Evolutionary conservation across 2,329 filamentous ascomycete genomes (phyloP).

Genomic region (Dothiorella sarmentorum): DNA sequence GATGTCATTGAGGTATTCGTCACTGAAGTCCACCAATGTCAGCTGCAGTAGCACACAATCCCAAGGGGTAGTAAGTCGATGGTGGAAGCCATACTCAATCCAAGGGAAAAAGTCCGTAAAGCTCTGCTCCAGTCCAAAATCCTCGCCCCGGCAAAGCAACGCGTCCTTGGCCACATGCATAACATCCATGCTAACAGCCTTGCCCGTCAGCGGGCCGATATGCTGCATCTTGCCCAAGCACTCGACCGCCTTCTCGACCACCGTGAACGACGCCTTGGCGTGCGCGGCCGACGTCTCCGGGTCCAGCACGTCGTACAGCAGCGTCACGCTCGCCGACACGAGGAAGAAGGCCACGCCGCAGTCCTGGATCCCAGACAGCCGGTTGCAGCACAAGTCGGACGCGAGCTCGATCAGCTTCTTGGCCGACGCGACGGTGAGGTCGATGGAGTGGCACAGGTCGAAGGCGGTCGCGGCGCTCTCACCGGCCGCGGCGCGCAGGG

Average conservation of each 20-base stretch:
- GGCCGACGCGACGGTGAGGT: neutral
- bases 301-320: conserved; percentile 1
- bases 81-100: neutral
- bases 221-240: neutral
- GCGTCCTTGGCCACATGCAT: conserved; percentile 6
- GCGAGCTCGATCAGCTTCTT: neutral
- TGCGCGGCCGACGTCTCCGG: neutral
- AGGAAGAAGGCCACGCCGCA: neutral
- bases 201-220: neutral
- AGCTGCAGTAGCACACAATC: no score
- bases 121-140: neutral
- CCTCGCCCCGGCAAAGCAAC: neutral
- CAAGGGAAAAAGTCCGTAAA: neutral
- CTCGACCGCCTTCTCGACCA: neutral
- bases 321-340: neutral
- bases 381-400: neutral
- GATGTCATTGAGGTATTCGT: no score
- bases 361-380: neutral
- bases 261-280: neutral
- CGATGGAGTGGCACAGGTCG: neutral
- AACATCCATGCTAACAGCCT: neutral
- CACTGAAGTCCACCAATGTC: no score
- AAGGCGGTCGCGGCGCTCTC: neutral
- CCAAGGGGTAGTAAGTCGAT: no score
- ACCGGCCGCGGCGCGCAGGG: neutral